These are phyloP conservation scores for Cudoniella acicularis DNA, from an alignment of 495 filamentous ascomycete species.

Conservation along the genomic window DNA sequence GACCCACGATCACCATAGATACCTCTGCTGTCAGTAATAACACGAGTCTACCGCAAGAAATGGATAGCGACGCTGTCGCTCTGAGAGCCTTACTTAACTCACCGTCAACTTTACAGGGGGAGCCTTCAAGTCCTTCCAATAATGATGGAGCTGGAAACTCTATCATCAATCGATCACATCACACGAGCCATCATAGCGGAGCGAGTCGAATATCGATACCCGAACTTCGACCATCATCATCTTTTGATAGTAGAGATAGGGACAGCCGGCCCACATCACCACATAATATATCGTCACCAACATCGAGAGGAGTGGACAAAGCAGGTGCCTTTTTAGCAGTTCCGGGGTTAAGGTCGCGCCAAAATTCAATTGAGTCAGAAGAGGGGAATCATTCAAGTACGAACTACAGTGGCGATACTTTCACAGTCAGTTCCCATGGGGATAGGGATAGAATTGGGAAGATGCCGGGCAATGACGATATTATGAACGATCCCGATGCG, in stretches of 20 bases:
- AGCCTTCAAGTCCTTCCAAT: slow-evolving; percentile 17
- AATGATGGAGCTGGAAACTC: slow-evolving; percentile 13
- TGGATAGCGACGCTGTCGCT: slow-evolving; percentile 26
- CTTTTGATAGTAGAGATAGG: slow-evolving; percentile 71
- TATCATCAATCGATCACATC: slow-evolving; percentile 17
- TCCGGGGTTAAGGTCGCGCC: slow-evolving; percentile 44
- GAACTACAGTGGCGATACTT: slow-evolving; percentile 30
- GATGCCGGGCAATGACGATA: slow-evolving; percentile 38
- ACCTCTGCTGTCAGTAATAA: slow-evolving; percentile 64
- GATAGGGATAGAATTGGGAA: slow-evolving; percentile 24
- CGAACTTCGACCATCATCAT: slow-evolving; percentile 56
- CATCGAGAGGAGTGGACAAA: slow-evolving; percentile 39
- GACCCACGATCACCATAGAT: slow-evolving; percentile 73
- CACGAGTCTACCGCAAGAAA: slow-evolving; percentile 21
- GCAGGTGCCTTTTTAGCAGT: slow-evolving; percentile 45
- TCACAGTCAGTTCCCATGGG: slow-evolving; percentile 34
- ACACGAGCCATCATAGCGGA: slow-evolving; percentile 3
- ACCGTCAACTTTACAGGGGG: slow-evolving; percentile 28
- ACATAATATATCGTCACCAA: slow-evolving; percentile 80
- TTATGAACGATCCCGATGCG: slow-evolving; percentile 44
- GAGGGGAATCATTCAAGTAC: slow-evolving; percentile 42
- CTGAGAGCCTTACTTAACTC: slow-evolving; percentile 25
- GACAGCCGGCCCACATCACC: slow-evolving; percentile 84
- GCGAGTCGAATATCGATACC: slow-evolving; percentile 35
- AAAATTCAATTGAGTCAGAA: slow-evolving; percentile 51